Base-by-base conservation (phyloP, 2,329 filamentous ascomycete species). In the Apiospora marii region DNA sequence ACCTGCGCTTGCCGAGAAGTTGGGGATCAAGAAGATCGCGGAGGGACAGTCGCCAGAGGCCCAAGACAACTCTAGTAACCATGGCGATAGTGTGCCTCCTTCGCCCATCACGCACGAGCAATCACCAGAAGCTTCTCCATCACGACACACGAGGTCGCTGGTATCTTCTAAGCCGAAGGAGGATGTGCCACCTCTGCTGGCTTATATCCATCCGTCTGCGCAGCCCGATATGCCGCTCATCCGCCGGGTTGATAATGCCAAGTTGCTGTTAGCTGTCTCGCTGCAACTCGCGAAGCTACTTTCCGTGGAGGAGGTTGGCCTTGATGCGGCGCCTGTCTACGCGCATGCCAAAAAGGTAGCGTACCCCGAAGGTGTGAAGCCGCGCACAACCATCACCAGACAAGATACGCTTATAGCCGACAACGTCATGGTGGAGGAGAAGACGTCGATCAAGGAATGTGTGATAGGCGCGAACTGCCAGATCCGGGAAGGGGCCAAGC, bases 381-480 rank as follows among this genome's bases (percentile, higher is more conserved):
- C 90, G 46, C 91, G 92, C 70, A 95, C 93, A 67, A 96, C 94
- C 4, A 93, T 98, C 72, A 95, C 94, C 27, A 90, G 92, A 77
- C 88, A 90, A 67, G 96, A 98, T 84, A 94, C 91, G 75, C 87
- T 98, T 2, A 90, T 98, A 49, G 96, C 91, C 0, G 93, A 96
- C 72, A 98, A 98, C 79, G 94, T 97, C 53, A 94, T 92, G 0
- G 91, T 98, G 0, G 94, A 96, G 79, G 94, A 96, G 78, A 96
- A 96, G 81, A 92, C 91, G 34, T 93, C 95, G n/a, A 93, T 99
- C 84, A 98, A 98, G 82, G 94, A 98, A 82, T 93, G 88, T 49
- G 94, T 98, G 43, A 90, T 99, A 53, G 96, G 96, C 3, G 91
- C 94, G 5, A 94, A 94, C 77, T 97, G 94, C 81, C 92, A 93